These are phyloP conservation scores for Sugiyamaella xylanicola DNA, from an alignment of 1,139 yeast species.

Conservation along the genomic window DNA sequence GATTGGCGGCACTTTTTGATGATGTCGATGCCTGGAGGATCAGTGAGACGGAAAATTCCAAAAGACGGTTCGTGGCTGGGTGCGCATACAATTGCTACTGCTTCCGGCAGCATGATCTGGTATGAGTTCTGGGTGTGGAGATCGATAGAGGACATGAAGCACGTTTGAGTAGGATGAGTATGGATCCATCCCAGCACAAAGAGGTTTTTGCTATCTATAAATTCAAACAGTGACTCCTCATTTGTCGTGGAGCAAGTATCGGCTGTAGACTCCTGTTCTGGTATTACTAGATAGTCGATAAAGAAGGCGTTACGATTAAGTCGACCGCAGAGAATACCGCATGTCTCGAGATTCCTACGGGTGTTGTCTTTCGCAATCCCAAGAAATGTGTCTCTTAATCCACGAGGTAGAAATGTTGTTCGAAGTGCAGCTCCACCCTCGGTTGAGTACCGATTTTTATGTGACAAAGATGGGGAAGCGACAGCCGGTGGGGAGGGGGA, in stretches of 20 bases:
- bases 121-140: slow-evolving; percentile 64
- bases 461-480: slow-evolving; percentile 29
- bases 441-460: slow-evolving; percentile 47
- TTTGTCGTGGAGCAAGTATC: slow-evolving; percentile 60
- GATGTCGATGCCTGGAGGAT: slow-evolving; percentile 59
- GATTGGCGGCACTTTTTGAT: slow-evolving; percentile 50
- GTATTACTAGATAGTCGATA: slow-evolving; percentile 58
- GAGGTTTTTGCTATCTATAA: slow-evolving; percentile 53
- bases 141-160: slow-evolving; percentile 63
- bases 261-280: slow-evolving; percentile 59
- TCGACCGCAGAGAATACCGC: slow-evolving; percentile 63
- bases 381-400: slow-evolving; percentile 48
- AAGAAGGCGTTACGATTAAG: slow-evolving; percentile 59
- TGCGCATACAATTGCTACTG: slow-evolving; percentile 63
- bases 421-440: slow-evolving; percentile 58
- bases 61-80: slow-evolving; percentile 52
- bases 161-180: slow-evolving; percentile 67
- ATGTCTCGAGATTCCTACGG: slow-evolving; percentile 54
- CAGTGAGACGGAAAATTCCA: slow-evolving; percentile 60
- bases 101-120: slow-evolving; percentile 68
- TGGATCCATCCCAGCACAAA: slow-evolving; percentile 70
- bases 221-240: slow-evolving; percentile 57
- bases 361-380: slow-evolving; percentile 53
- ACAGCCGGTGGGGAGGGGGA: too few relatives aligned
- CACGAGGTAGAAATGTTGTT: slow-evolving; percentile 51